Conservation (phyloP, 2,329 filamentous ascomycete genomes). For the Aspergillus amoenus region DNA sequence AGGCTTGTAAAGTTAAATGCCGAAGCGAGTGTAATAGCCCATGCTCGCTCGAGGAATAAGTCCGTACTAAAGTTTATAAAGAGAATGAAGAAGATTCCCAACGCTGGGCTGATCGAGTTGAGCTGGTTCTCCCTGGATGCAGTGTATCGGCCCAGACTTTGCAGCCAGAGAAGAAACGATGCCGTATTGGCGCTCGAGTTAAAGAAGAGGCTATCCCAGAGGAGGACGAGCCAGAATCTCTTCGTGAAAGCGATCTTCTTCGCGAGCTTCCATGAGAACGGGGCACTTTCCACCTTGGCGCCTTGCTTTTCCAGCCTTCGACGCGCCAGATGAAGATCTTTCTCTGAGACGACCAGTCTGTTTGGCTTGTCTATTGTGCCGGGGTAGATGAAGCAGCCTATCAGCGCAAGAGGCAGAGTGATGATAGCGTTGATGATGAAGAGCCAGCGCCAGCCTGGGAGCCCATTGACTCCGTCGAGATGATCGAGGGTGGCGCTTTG, state of each 20-base stretch:
- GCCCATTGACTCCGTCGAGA: constrained; percentile 23
- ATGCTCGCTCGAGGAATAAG: neutral
- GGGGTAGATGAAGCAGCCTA: constrained; percentile 24
- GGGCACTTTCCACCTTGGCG: constrained; percentile 10
- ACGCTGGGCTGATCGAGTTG: neutral
- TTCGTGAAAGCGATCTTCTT: constrained; percentile 38
- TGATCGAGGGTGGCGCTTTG: constrained; percentile 24
- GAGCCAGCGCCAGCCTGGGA: constrained; percentile 29
- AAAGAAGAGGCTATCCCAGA: constrained; percentile 3
- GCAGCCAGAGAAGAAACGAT: constrained; percentile 36
- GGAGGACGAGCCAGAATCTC: constrained; percentile 37
- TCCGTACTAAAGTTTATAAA: constrained; percentile 2
- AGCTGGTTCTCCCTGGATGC: neutral
- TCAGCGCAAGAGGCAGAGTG: constrained; percentile 24
- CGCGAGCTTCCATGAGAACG: constrained; percentile 30
- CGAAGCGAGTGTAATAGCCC: neutral
- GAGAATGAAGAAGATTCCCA: constrained; percentile 1
- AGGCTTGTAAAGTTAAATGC: neutral
- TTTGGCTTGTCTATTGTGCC: constrained; percentile 21
- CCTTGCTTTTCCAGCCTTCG: constrained; percentile 36
- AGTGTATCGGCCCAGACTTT: constrained; percentile 36
- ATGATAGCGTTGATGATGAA: constrained; percentile 29
- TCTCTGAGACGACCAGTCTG: constrained; percentile 24
- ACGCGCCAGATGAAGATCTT: constrained; percentile 24
- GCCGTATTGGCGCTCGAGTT: constrained; percentile 1